Conservation (phyloP, 2,329 filamentous ascomycete species). For the Hypoxylon sp. region DNA sequence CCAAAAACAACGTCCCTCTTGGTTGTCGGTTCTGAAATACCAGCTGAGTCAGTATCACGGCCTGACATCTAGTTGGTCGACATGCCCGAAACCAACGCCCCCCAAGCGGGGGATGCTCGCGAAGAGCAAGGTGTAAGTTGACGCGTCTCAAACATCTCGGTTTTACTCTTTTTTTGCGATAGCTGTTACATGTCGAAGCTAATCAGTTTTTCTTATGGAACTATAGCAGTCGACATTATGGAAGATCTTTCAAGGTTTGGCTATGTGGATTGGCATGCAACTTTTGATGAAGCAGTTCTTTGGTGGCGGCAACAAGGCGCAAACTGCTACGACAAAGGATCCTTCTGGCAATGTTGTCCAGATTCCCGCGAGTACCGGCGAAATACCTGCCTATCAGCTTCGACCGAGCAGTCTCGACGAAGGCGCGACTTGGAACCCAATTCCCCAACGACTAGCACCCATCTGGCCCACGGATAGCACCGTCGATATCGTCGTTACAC, state of each 20-base stretch:
- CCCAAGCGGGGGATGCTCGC: constrained; percentile 44
- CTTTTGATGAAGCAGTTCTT: constrained; percentile 63
- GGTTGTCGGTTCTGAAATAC: constrained; percentile 1
- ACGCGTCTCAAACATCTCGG: constrained; percentile 18
- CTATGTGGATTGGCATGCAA: constrained; percentile 68
- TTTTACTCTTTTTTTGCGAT: neutral
- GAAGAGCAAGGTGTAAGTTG: constrained; percentile 47
- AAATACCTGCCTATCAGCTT: constrained; percentile 70
- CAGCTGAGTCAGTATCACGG: constrained; percentile 16
- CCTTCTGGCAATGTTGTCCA: constrained; percentile 62
- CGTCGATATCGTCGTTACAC: constrained; percentile 84
- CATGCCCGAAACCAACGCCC: constrained; percentile 48
- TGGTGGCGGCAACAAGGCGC: constrained; percentile 57
- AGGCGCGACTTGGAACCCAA: constrained; percentile 67
- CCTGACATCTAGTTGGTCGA: constrained; percentile 21
- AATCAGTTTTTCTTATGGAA: constrained; percentile 1
- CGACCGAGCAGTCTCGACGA: constrained; percentile 69
- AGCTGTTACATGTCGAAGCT: neutral
- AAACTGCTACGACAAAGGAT: constrained; percentile 58
- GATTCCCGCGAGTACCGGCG: constrained; percentile 62
- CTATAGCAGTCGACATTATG: constrained; percentile 50
- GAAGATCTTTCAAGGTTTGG: constrained; percentile 61
- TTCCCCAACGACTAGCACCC: constrained; percentile 79
- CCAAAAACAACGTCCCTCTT: constrained; percentile 3
- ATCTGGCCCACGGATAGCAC: constrained; percentile 85